Percentiles rank a stretch among this genome's conserved stretches.
These are phyloP conservation scores for Isatis lusitanica DNA, from an alignment of 441 rosid genomes.

Conservation along the genomic window DNA sequence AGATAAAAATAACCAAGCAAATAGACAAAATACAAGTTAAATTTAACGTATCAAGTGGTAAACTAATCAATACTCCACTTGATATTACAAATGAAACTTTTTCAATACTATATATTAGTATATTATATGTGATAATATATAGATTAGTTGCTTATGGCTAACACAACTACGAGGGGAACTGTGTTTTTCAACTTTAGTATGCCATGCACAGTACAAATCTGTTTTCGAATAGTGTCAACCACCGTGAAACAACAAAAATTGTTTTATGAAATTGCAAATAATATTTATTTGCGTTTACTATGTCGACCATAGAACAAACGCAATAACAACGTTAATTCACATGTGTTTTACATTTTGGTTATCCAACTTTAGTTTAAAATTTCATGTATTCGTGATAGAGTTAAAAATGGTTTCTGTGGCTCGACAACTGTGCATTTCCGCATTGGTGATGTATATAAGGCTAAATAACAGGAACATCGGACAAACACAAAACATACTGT, in stretches of 20 bases:
- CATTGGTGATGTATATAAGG: background rate
- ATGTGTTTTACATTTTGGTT: background rate
- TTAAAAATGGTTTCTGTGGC: background rate
- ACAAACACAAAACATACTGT: too few relatives aligned
- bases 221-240: background rate
- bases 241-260: background rate
- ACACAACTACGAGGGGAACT: background rate
- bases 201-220: background rate
- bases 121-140: background rate
- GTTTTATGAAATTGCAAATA: background rate
- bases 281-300: background rate
- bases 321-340: background rate
- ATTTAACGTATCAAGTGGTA: background rate
- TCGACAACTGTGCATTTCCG: background rate
- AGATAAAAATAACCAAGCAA: background rate
- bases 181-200: background rate
- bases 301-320: background rate
- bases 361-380: background rate
- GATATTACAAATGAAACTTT: background rate
- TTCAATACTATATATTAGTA: background rate
- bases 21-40: too few relatives aligned
- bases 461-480: background rate
- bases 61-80: background rate
- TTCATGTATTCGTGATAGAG: background rate
- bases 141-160: background rate